Evolutionary conservation across 805 yeast genomes (phyloP), one percentile per base, ranked within the genome.

Genomic region (Wickerhamomyces alni): DNA sequence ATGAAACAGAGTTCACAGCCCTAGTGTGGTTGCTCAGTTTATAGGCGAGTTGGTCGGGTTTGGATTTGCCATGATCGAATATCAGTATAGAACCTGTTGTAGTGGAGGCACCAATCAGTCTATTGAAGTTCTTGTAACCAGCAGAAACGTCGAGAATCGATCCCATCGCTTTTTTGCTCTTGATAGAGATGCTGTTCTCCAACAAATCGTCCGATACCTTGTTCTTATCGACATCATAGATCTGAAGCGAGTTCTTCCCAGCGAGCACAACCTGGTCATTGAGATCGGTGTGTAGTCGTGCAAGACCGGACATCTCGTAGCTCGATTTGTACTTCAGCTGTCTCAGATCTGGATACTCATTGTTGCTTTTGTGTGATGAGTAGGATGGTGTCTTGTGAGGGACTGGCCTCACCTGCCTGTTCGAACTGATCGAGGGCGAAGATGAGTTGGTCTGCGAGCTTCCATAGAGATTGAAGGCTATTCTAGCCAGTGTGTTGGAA

Each of bases 401-500:
- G 17, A 26, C 13, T 35, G 44, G 6, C 35, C 22, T 3, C 38
- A 30, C 1, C 39, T 35, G 3, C 58, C 42, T 21, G 48, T 29
- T 39, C 13, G 50, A 39, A 5, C 54, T 45, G 1, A 46, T 39
- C 3, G 57, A 47, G 8, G 44, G 44, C 8, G 46, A 42, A 11
- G 58, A 48, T 5, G 34, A 31, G 26, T 17, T 19, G n/a, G 24
- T 31, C 17, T 18, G 34, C 8, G 54, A 40, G 38, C 41, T 44
- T 16, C 82, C 82, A 55, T 77, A 77, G 28, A 77, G 74, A 48
- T 75, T 73, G 62, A 74, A 77, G 0, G 83, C 82, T 56, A 77
- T 69, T 34, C 78, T 64, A 5, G 82, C 75, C 42, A 75, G 58
- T 0, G 57, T 46, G 37, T 50, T 53, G 4, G 54, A 45, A 4